Conservation (phyloP, 768 basidiomycete genomes). For the Psilocybe sp. region DNA sequence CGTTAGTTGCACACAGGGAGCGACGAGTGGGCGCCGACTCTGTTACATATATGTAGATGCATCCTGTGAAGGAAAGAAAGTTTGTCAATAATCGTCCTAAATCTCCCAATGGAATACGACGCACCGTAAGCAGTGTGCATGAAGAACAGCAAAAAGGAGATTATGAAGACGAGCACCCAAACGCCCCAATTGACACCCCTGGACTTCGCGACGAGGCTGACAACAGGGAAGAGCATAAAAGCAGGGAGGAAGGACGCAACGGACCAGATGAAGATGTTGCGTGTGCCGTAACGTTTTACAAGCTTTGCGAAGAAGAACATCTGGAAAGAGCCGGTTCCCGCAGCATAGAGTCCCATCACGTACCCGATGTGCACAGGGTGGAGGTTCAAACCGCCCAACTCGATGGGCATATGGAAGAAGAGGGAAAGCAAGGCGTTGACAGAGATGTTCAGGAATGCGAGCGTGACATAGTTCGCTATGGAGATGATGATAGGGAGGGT, state of each 20-base stretch:
- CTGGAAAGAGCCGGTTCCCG: constrained; percentile 37
- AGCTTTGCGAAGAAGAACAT: constrained; percentile 36
- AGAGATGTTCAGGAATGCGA: constrained; percentile 58
- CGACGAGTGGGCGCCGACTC: constrained; percentile 48
- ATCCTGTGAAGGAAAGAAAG: constrained; percentile 28
- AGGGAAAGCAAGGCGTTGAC: constrained; percentile 55
- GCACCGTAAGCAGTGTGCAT: constrained; percentile 42
- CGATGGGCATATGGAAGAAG: constrained; percentile 63
- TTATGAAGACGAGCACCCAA: constrained; percentile 31
- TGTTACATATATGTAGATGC: constrained; percentile 52
- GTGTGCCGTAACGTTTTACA: constrained; percentile 40
- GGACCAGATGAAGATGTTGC: constrained; percentile 35
- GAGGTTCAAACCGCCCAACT: constrained; percentile 63
- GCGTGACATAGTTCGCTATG: constrained; percentile 57
- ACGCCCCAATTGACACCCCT: constrained; percentile 30
- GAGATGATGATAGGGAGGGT: constrained; percentile 57
- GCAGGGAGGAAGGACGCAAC: constrained; percentile 35
- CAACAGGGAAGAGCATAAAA: constrained; percentile 41
- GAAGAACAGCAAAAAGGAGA: constrained; percentile 28
- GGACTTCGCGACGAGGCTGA: constrained; percentile 34
- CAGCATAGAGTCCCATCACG: constrained; percentile 44
- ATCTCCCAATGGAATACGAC: constrained; percentile 10
- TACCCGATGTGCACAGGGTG: constrained; percentile 59
- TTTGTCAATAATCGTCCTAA: not conserved
- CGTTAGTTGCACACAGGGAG: constrained; percentile 57